These are phyloP conservation scores for Noccaea bulbosa DNA, from an alignment of 345 rosid species.

Conservation along the genomic window DNA sequence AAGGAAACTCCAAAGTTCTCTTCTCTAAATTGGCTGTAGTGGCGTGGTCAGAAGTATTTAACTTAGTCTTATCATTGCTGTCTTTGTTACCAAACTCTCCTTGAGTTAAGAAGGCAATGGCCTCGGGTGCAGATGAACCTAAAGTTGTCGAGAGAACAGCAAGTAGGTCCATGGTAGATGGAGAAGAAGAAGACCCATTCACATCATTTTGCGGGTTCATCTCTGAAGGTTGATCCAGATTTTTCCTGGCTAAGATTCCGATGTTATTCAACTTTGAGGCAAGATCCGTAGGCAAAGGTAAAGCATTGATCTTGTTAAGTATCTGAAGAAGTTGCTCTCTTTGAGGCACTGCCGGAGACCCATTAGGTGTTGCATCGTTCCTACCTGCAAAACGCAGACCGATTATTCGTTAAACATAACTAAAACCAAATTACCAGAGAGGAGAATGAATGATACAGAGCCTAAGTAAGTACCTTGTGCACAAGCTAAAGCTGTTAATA, in stretches of 20 bases:
- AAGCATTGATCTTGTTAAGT: conserved; percentile 75
- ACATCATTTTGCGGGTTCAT: conserved; percentile 45
- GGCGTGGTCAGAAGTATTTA: conserved; percentile 45
- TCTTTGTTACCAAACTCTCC: conserved; percentile 63
- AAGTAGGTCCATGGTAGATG: conserved; percentile 73
- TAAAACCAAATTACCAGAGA: background rate
- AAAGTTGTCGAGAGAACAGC: conserved; percentile 72
- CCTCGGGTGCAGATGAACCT: conserved; percentile 63
- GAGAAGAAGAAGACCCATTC: conserved; percentile 49
- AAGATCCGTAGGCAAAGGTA: conserved; percentile 72
- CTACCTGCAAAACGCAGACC: conserved; percentile 50
- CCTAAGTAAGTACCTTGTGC: conserved; percentile 57
- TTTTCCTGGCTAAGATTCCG: conserved; percentile 50
- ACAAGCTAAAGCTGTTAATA: conserved; percentile 65
- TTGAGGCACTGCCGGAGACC: conserved; percentile 50
- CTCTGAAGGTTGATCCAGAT: conserved; percentile 46
- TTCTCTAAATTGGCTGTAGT: conserved; percentile 46
- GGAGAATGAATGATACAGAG: conserved; percentile 1
- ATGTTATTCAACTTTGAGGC: conserved; percentile 60
- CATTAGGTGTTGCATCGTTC: conserved; percentile 50
- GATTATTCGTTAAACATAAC: conserved; percentile 1
- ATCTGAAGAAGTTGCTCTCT: conserved; percentile 74
- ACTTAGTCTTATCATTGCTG: conserved; percentile 54
- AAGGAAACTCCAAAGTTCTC: conserved; percentile 52
- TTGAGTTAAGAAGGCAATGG: conserved; percentile 57